Base-by-base conservation (phyloP, 345 rosid genomes). In the Geranium brycei region DNA sequence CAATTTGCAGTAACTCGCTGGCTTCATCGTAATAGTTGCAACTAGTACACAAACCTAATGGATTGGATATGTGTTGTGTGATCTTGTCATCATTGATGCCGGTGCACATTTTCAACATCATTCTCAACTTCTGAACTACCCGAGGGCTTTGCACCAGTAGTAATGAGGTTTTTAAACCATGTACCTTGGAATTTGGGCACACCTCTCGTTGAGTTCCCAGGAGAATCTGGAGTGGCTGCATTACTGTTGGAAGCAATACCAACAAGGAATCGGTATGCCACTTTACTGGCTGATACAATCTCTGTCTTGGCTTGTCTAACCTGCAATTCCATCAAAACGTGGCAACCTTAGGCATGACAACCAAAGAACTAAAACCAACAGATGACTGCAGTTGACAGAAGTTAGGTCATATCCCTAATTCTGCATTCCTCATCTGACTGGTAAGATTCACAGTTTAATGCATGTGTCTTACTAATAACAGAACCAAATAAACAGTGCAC, bases 271-370 rank as follows among this genome's bases (percentile, higher is more conserved):
- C 91, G 89, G 78, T 88, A 95, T 14, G 97, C 97, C 75, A 87
- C 97, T 83, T 85, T 93, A 85, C 99, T 91, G 23, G 99, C 96
- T 40, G 96, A 88, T 55, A 91, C 85, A 8, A 91, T 81, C 82
- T 88, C 99, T 58, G 95, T 87, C 81, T 85, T 91, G 69, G 99
- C 97, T 83, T 88, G 97, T 76, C 85, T 84, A 18, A 91, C 75
- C 99, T 95, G 91, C 78, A 80, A 69, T 32, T 62, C 28, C 63
- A 72, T 60, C 10, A 66, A 51, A 38, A 57, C 65, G 19, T 12
- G 55, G 35, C 38, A 61, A 10, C 19, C 1, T 58, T 16, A 31
- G 31, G 53, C 53, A 47, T 13, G 53, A 47, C 15, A 47, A 47
- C 1, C 47, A 38, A 38, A 38, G 58, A 57, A 30, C 41, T 51